Conservation (phyloP, 352 stramenopile species). For the Phytophthora foliorum region DNA sequence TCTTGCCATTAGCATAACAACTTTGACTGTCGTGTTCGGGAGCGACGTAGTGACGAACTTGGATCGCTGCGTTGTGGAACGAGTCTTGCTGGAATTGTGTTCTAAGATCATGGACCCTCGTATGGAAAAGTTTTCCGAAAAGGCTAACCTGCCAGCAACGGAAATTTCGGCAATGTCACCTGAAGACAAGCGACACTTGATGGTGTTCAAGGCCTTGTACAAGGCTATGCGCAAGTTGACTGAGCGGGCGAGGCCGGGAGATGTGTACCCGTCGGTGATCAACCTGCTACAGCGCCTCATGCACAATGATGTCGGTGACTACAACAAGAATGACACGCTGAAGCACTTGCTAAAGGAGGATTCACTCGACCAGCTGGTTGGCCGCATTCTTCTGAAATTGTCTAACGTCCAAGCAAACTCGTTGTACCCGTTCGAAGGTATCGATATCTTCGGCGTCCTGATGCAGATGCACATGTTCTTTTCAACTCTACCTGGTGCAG, state of each 20-base stretch:
- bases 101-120: constrained; percentile 80
- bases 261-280: constrained; percentile 83
- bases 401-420: constrained; percentile 63
- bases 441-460: constrained; percentile 85
- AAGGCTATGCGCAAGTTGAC: constrained; percentile 67
- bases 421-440: constrained; percentile 76
- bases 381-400: constrained; percentile 76
- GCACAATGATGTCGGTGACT: constrained; percentile 82
- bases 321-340: constrained; percentile 74
- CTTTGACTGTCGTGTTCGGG: constrained; percentile 68
- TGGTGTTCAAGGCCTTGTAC: constrained; percentile 79
- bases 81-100: constrained; percentile 78
- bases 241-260: constrained; percentile 67
- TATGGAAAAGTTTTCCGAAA: constrained; percentile 65
- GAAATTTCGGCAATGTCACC: constrained; percentile 53
- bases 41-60: constrained; percentile 68
- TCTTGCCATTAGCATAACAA: constrained; percentile 78
- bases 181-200: constrained; percentile 69
- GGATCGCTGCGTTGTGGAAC: constrained; percentile 81
- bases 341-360: constrained; percentile 83
- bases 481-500: constrained; percentile 67
- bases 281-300: constrained; percentile 85
- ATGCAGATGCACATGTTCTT: constrained; percentile 92
- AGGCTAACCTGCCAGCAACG: constrained; percentile 46
- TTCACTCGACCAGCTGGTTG: constrained; percentile 82